A percentile compares a stretch with the other conserved stretches of the same genome.
phyloP scores from a whole-genome alignment of 1,284 basidiomycete species.

The Testicularia cyperi region DNA sequence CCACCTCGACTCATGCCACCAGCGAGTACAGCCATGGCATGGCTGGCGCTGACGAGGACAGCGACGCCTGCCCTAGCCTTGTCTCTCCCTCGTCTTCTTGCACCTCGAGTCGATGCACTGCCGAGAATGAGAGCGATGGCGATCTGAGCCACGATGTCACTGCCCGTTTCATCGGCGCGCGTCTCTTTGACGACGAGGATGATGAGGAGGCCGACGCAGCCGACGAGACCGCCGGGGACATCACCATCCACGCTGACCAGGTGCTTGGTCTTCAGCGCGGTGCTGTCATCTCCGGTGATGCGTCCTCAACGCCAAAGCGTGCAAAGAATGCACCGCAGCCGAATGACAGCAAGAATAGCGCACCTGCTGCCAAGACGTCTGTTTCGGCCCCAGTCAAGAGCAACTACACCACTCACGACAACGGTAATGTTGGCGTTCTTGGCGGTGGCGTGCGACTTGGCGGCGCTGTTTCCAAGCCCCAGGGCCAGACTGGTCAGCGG shows the following conservation, averaged over 20 bases:
- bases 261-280: constrained; percentile 1
- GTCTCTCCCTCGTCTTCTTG: constrained; percentile 19
- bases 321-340: no score
- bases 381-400: constrained; percentile 16
- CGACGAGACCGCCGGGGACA: constrained; percentile 24
- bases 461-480: constrained; percentile 2
- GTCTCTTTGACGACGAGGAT: constrained; percentile 12
- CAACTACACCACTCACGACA: constrained; percentile 50
- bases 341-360: no score
- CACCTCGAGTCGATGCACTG: constrained; percentile 6
- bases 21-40: constrained; percentile 6
- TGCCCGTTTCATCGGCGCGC: constrained; percentile 19
- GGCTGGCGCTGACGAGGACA: constrained; percentile 1
- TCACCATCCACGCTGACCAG: constrained; percentile 17
- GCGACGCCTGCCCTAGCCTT: constrained; percentile 31
- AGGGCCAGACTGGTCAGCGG: constrained; percentile 1
- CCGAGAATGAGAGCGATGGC: background rate
- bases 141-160: background rate
- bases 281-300: background rate
- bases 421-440: constrained; percentile 51
- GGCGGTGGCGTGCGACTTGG: constrained; percentile 49
- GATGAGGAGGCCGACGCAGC: constrained; percentile 2
- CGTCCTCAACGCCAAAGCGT: constrained; percentile 2
- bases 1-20: constrained; percentile 29
- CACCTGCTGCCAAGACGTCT: constrained; percentile 1